A percentile compares a stretch with the other conserved stretches of the same genome.
These are phyloP conservation scores for Xylaria bambusicola DNA, from an alignment of 495 filamentous ascomycete species.

Conservation along the genomic window DNA sequence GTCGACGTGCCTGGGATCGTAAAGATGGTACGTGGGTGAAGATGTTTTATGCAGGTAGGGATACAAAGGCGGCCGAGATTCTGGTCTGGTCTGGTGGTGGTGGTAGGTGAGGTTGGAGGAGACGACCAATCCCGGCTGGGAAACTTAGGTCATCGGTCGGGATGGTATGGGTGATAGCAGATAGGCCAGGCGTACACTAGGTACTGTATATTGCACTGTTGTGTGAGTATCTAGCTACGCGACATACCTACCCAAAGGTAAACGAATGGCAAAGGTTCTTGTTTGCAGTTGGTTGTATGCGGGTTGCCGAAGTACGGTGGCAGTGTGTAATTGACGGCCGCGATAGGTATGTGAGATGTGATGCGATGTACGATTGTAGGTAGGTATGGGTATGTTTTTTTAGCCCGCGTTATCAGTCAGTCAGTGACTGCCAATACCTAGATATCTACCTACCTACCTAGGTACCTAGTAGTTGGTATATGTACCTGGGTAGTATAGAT, in stretches of 20 bases:
- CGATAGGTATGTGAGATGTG: neutral
- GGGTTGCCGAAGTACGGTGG: neutral
- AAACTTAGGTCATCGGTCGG: slow-evolving; percentile 1
- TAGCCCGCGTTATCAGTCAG: too few relatives aligned
- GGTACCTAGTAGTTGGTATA: neutral
- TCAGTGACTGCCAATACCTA: too few relatives aligned
- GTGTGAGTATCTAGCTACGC: too few relatives aligned
- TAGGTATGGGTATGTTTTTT: too few relatives aligned
- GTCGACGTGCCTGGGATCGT: neutral
- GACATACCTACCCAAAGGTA: too few relatives aligned
- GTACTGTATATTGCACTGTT: too few relatives aligned
- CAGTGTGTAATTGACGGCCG: neutral
- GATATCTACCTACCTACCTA: too few relatives aligned
- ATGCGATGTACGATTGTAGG: too few relatives aligned
- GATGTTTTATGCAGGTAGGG: neutral
- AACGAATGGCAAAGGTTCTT: neutral
- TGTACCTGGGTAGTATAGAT: too few relatives aligned
- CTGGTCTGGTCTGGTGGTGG: neutral
- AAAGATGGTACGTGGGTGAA: neutral
- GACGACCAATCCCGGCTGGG: slow-evolving; percentile 8
- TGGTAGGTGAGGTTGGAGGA: neutral
- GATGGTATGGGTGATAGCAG: neutral
- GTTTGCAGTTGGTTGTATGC: slow-evolving; percentile 7
- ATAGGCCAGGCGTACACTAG: slow-evolving; percentile 1
- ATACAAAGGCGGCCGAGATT: neutral